Evolutionary conservation across 805 yeast species (phyloP), one percentile per base, ranked within the genome.

Genomic region (Starmerella cellae): DNA sequence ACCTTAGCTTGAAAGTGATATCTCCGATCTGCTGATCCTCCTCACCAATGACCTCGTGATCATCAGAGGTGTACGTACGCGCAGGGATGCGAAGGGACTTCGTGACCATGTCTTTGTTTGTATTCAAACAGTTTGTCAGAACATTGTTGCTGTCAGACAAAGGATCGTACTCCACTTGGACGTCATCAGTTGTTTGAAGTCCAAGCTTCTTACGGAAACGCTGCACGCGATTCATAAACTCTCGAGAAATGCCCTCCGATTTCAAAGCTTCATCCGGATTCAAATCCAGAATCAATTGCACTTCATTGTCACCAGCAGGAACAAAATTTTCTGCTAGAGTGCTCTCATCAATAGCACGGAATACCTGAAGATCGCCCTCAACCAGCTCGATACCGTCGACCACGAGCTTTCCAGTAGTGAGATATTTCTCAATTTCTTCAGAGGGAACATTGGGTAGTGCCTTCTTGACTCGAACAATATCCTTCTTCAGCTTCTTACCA

Each of bases 181-280:
- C 93, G 54, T 91, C 98, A 60, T 91, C 98, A 35, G 96, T 88
- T 48, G 94, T 87, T 59, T 82, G 82, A 58, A 91, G 71, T 27
- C 95, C 94, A 50, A 82, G 85, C 73, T 87, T 85, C 79, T 91
- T 91, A 67, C 99, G 81, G 60, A 87, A 75, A 64, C 95, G 80
- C 72, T 91, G 99, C 53, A 91, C 84, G 66, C 98, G 85, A 74
- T 91, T 91, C 58, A 91, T 75, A 59, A 91, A 72, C 65, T 91
- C 97, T 70, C 99, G 83, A 5, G 95, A 95, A 55, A 82, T 70
- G 62, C 97, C 97, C 68, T 91, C 97, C 38, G 82, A 77, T 66
- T 79, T 79, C 62, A 88, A 71, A 54, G 87, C 95, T 33, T 84
- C 83, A 60, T 91, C 80, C 42, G 85, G 66, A 53, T 80, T 82